Conservation (phyloP, 2,329 filamentous ascomycete genomes). For the Hymenotorrendiella dingleyae region DNA sequence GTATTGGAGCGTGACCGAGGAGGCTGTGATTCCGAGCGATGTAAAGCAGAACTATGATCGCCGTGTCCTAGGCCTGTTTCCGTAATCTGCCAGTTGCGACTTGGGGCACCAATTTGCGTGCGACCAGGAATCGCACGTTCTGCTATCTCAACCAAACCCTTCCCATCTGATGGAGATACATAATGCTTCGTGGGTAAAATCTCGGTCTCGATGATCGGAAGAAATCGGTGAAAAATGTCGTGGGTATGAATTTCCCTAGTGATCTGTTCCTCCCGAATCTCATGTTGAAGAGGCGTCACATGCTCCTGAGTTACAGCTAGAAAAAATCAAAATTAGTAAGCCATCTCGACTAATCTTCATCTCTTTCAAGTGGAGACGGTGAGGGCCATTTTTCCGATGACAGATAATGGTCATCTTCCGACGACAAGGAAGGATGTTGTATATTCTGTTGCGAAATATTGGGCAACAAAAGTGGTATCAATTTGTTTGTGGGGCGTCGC, state of each 20-base stretch:
- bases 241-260: constrained; percentile 49
- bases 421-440: too few species aligned
- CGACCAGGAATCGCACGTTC: constrained; percentile 35
- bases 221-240: constrained; percentile 44
- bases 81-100: constrained; percentile 13
- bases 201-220: constrained; percentile 48
- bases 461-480: too few species aligned
- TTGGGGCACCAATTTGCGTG: constrained; percentile 5
- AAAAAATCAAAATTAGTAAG: constrained; percentile 17
- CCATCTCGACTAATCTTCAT: too few species aligned
- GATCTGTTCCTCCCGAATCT: constrained; percentile 41
- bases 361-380: too few species aligned
- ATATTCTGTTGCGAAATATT: too few species aligned
- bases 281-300: constrained; percentile 37
- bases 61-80: constrained; percentile 6
- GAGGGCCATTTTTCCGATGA: too few species aligned
- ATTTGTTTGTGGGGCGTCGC: not conserved
- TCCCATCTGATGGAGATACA: constrained; percentile 31
- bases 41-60: constrained; percentile 3
- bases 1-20: not conserved
- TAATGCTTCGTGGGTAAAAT: constrained; percentile 47
- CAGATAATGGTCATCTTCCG: too few species aligned
- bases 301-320: constrained; percentile 45
- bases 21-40: not conserved
- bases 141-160: constrained; percentile 39